Conservation (phyloP, 139 green algal species). For the Haematococcus lacustris region DNA sequence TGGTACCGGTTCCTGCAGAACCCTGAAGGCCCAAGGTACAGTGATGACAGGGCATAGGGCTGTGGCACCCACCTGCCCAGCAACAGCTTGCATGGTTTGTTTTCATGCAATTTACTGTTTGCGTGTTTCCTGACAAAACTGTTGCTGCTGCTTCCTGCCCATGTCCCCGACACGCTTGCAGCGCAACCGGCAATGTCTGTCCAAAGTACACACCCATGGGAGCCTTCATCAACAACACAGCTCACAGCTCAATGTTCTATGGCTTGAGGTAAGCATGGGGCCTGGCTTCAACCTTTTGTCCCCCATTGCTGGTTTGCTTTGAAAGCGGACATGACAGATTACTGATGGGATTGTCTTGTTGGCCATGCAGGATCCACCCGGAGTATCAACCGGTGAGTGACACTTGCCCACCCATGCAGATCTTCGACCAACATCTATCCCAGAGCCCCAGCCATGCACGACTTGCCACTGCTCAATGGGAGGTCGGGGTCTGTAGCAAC, state of each 20-base stretch:
- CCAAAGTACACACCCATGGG: conserved; percentile 43
- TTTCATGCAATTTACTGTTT: no score
- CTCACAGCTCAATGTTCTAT: conserved; percentile 61
- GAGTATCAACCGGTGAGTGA: conserved; percentile 9
- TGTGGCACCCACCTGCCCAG: no score
- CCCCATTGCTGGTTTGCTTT: no score
- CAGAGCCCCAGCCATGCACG: neutral
- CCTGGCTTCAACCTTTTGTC: no score
- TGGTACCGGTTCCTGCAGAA: conserved; percentile 1
- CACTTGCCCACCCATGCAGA: neutral
- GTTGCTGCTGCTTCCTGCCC: no score
- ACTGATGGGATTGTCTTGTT: no score
- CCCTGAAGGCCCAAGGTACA: neutral
- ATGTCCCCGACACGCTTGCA: no score
- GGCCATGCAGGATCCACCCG: conserved; percentile 19
- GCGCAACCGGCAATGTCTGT: conserved; percentile 20
- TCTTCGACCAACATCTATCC: neutral
- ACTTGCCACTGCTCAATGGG: neutral
- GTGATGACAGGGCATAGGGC: no score
- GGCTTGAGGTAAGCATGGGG: no score
- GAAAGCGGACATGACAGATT: no score
- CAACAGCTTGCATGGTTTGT: no score
- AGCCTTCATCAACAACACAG: conserved; percentile 48
- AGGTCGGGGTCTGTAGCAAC: neutral
- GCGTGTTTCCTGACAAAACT: no score